Base-by-base conservation (phyloP, 2,329 filamentous ascomycete species). In the Colletotrichum agaves region DNA sequence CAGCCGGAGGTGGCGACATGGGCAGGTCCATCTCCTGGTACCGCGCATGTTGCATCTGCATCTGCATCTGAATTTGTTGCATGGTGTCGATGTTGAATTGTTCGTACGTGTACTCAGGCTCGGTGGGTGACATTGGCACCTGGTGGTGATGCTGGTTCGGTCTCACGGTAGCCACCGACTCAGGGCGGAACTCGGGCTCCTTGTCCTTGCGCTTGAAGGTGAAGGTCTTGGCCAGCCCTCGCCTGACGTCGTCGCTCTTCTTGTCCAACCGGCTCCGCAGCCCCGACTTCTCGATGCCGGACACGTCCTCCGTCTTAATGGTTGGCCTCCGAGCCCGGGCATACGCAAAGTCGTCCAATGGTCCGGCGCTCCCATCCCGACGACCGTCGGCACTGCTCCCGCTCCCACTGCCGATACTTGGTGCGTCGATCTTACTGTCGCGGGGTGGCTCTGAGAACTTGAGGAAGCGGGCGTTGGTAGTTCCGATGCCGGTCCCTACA, bases 231-330 rank as follows among this genome's bases (percentile, higher is more conserved):
- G 82, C 83, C 2, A 88, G 75, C 0, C 85, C 85, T 52, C 83
- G 83, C 41, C 86, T 79, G 19, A 88, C 82, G 23, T 80, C 81
- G n/a, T 87, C 84, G 71, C 85, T 88, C 72, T 80, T 85, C 75
- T 84, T 85, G 70, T 88, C 86, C 53, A 88, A 77, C 21, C 80
- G 81, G 49, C 77, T 83, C 50, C 86, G 79, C 55, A 88, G 77
- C 0, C 83, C 84, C 2, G 85, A 87, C 71, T 84, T 85, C 71
- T 87, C 85, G 56, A 88, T 87, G 6, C 82, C 84, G 1, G 83
- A 84, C 1, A 84, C 79, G 46, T 87, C 84, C 31, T 86, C 84
- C 0, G 82, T 81, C 72, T 79, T 81, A 70, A 84, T 74, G 10
- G 80, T 80, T 0, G 82, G 79, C 44, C 80, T 80, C 58, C 82